Conservation (phyloP, 352 stramenopile species). For the Phytophthora tentaculata region DNA sequence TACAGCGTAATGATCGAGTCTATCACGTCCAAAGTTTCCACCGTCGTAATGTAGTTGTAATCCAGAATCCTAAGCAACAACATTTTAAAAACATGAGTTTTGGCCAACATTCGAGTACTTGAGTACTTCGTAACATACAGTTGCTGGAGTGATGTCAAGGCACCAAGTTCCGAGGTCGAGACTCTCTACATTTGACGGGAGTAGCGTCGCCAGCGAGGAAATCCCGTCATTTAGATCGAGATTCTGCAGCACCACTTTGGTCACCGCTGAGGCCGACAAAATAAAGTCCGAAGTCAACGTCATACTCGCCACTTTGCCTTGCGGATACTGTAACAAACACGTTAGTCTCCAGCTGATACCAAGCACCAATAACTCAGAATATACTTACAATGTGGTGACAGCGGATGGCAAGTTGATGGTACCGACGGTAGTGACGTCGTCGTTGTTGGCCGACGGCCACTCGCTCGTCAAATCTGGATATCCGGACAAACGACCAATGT, state of each 20-base stretch:
- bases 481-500: conserved; percentile 26
- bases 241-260: conserved; percentile 36
- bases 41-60: conserved; percentile 39
- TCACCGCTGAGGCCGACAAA: conserved; percentile 22
- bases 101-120: no score
- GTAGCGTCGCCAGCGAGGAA: conserved; percentile 12
- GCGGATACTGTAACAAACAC: conserved; percentile 22
- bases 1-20: conserved; percentile 34
- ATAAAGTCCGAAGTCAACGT: conserved; percentile 31
- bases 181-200: conserved; percentile 29
- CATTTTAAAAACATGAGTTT: conserved; percentile 1
- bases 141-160: conserved; percentile 20
- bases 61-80: conserved; percentile 29
- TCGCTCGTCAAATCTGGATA: conserved; percentile 28
- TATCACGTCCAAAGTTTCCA: conserved; percentile 26
- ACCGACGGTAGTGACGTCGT: conserved; percentile 30
- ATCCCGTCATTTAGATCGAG: conserved; percentile 26
- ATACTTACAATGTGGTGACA: conserved; percentile 34
- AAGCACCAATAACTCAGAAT: not conserved
- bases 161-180: conserved; percentile 31
- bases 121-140: conserved; percentile 22
- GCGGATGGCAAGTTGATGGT: conserved; percentile 31
- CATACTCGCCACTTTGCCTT: conserved; percentile 42
- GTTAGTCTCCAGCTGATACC: conserved; percentile 3
- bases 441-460: conserved; percentile 37